Base-by-base conservation (phyloP, 1,139 yeast genomes). In the Hemisphaericaspora xylanilytica region DNA sequence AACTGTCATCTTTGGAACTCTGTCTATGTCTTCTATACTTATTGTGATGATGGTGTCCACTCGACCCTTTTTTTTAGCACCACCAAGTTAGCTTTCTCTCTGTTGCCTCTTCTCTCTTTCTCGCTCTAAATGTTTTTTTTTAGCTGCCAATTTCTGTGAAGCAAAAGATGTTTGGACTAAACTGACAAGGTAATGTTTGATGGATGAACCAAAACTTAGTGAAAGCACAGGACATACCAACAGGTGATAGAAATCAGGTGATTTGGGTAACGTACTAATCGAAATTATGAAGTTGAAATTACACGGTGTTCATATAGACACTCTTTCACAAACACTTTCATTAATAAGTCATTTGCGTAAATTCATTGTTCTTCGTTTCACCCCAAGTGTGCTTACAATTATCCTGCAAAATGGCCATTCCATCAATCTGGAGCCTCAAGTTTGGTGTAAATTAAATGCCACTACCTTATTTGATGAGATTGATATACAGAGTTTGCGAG, bases 381-480 rank as follows among this genome's bases (percentile, higher is more conserved):
- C 79, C 1, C 73, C 70, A 3, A 51, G 61, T 1, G 67, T 65
- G 40, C 57, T 80, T 25, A 54, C 61, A 33, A 66, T 79, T n/a
- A 73, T 79, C 11, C 79, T 79, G 55, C 66, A 60, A n/a, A 58
- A 63, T 43, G 59, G 53, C 15, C 55, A 55, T 3, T 65, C 76
- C 3, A 46, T 70, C 21, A 62, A 65, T 28, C 64, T 57, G 38
- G 83, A 79, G 43, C 85, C 86, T 2, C 83, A 78, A 45, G 74
- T 78, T 2, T 80, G 84, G 83, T 75, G 82, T 48, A 78, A 75
- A 45, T 51, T 81, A 13, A 63, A 67, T 15, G 67, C 63, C 55
- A 37, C 51, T 3, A 55, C 65, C 18, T 51, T 78, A 20, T 81
- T 80, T 52, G 78, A 72, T 43, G 61, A 73, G 58, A 51, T 77